Percentiles rank a stretch among this genome's conserved stretches.
Conservation (phyloP, 2,329 filamentous ascomycete genomes). For the Dactylonectria macrodidyma region DNA sequence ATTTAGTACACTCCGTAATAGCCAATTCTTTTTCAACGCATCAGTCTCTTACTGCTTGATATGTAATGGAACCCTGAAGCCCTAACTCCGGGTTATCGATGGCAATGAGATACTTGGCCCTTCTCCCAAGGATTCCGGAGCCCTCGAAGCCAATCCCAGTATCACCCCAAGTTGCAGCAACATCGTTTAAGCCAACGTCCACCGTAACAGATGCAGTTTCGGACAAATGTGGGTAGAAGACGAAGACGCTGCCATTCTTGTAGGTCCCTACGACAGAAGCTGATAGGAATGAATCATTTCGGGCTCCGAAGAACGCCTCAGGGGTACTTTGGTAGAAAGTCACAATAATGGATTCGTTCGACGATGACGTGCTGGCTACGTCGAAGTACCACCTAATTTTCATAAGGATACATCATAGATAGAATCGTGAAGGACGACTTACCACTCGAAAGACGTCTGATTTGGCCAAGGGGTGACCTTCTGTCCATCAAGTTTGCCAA, state of each 20-base stretch:
- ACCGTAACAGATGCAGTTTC: no score
- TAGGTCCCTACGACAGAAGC: not conserved
- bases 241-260: not conserved
- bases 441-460: not conserved
- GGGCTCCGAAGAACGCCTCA: not conserved
- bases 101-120: not conserved
- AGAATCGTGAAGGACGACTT: not conserved
- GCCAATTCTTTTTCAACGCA: no score
- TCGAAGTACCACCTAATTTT: constrained; percentile 22
- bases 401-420: not conserved
- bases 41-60: not conserved
- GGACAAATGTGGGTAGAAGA: not conserved
- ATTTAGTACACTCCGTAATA: no score
- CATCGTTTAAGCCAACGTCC: no score
- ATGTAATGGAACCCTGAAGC: not conserved
- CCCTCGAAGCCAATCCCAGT: not conserved
- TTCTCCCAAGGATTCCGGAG: not conserved
- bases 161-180: not conserved
- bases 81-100: not conserved
- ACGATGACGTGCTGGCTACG: not conserved
- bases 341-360: constrained; percentile 2
- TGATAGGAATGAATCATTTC: not conserved
- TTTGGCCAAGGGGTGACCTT: not conserved
- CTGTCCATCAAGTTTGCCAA: not conserved
- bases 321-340: constrained; percentile 8